Percentiles rank a stretch among this genome's conserved stretches.
These are phyloP conservation scores for Naganishia sp. DNA, from an alignment of 1,284 basidiomycete genomes.

Conservation along the genomic window DNA sequence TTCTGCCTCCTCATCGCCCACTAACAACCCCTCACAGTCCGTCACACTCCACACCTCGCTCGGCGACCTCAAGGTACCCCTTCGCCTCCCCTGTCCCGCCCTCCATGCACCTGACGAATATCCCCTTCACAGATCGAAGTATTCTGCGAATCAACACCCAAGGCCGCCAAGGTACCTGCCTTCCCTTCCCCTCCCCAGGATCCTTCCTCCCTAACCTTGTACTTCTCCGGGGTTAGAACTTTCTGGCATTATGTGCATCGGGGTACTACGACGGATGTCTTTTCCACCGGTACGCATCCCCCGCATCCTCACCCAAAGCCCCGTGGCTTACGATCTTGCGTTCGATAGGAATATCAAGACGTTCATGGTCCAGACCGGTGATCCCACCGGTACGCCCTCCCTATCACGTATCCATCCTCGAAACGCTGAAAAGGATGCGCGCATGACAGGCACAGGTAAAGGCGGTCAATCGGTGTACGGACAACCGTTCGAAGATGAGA, in stretches of 20 bases:
- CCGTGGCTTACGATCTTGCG: not conserved
- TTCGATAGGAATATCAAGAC: conserved; percentile 76
- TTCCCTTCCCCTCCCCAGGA: not conserved
- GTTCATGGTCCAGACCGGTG: conserved; percentile 95
- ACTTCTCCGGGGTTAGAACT: conserved; percentile 65
- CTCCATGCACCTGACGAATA: too few relatives aligned
- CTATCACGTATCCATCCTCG: too few relatives aligned
- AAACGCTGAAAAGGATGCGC: not conserved
- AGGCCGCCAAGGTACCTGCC: conserved; percentile 76
- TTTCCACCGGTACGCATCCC: conserved; percentile 65
- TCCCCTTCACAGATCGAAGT: conserved; percentile 72
- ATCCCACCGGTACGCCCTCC: conserved; percentile 66
- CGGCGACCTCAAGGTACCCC: conserved; percentile 77
- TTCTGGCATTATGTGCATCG: conserved; percentile 87
- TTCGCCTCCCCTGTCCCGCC: not conserved
- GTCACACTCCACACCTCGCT: conserved; percentile 91
- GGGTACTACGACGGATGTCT: conserved; percentile 82
- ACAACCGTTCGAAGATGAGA: conserved; percentile 81
- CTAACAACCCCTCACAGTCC: conserved; percentile 59
- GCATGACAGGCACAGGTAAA: conserved; percentile 54
- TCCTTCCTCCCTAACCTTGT: not conserved
- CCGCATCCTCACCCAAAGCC: too few relatives aligned
- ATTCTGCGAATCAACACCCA: conserved; percentile 94
- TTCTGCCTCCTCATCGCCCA: too few relatives aligned
- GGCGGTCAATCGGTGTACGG: conserved; percentile 62